phyloP scores from a whole-genome alignment of 805 yeast genomes.

The Wickerhamiella musiphila region DNA sequence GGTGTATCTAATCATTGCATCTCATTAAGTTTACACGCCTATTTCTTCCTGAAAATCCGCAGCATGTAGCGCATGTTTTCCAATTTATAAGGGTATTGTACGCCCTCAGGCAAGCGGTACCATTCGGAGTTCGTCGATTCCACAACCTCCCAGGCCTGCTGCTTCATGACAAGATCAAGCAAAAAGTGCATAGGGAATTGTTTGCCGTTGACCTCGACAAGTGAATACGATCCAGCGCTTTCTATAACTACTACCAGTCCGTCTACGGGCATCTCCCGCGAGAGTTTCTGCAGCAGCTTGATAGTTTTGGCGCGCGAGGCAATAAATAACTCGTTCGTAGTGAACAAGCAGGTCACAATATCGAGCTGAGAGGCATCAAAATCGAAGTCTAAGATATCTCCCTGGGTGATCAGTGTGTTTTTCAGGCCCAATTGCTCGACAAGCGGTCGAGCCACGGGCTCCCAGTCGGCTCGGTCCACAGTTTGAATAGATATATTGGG shows the following conservation, averaged over 20 bases:
- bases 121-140: slow-evolving; percentile 60
- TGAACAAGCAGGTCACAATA: slow-evolving; percentile 53
- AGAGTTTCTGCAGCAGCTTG: slow-evolving; percentile 36
- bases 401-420: slow-evolving; percentile 25
- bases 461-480: slow-evolving; percentile 73
- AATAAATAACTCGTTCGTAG: slow-evolving; percentile 72
- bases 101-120: slow-evolving; percentile 37
- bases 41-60: slow-evolving; percentile 41
- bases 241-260: slow-evolving; percentile 68
- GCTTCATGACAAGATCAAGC: slow-evolving; percentile 46
- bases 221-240: slow-evolving; percentile 81
- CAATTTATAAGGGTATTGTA: slow-evolving; percentile 44
- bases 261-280: too few relatives aligned
- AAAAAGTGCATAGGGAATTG: slow-evolving; percentile 70
- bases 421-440: slow-evolving; percentile 25
- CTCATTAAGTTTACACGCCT: too few relatives aligned
- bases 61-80: slow-evolving; percentile 83
- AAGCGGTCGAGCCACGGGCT: slow-evolving; percentile 30
- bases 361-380: slow-evolving; percentile 4
- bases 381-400: slow-evolving; percentile 12
- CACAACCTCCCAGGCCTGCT: slow-evolving; percentile 40
- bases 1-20: too few relatives aligned
- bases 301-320: slow-evolving; percentile 48
- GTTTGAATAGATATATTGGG: slow-evolving; percentile 31
- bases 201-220: slow-evolving; percentile 57